These are phyloP conservation scores for Typha latifolia DNA, from an alignment of 176 grass and related monocot genomes.

Conservation along the genomic window DNA sequence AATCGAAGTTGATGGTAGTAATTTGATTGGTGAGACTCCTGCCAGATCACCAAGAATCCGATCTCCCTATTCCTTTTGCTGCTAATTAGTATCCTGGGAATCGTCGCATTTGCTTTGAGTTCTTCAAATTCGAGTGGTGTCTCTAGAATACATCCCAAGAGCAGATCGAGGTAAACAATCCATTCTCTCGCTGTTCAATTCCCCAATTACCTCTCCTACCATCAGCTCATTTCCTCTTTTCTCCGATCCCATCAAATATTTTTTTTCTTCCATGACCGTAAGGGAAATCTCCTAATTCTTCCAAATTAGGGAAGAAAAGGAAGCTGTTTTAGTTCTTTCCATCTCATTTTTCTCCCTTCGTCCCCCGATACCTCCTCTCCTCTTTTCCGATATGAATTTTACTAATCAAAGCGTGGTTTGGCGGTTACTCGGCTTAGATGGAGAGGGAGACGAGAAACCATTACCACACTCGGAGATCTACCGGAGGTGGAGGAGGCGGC, in stretches of 20 bases:
- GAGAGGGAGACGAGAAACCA: slow-evolving; percentile 69
- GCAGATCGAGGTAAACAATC: not conserved
- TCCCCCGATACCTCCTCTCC: not conserved
- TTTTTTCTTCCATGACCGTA: not conserved
- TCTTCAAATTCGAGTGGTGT: not conserved
- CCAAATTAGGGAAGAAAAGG: not conserved
- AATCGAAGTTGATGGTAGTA: too few species aligned
- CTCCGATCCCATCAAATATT: not conserved
- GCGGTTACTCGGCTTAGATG: slow-evolving; percentile 20
- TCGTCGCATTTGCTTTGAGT: not conserved
- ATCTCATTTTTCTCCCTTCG: not conserved
- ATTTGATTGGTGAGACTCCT: not conserved
- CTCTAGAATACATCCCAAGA: not conserved
- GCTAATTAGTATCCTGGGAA: not conserved
- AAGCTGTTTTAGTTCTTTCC: not conserved
- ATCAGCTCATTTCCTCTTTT: not conserved
- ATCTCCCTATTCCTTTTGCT: not conserved
- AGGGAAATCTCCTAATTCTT: not conserved
- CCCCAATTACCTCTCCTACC: not conserved
- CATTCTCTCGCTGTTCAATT: not conserved
- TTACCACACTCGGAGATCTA: slow-evolving; percentile 67
- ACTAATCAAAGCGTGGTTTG: too few species aligned
- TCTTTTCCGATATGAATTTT: not conserved
- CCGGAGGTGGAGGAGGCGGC: slow-evolving; percentile 13
- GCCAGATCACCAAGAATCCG: not conserved